Evolutionary conservation across 2,329 filamentous ascomycete species (phyloP).

Genomic region (Bipolaris sorokiniana): DNA sequence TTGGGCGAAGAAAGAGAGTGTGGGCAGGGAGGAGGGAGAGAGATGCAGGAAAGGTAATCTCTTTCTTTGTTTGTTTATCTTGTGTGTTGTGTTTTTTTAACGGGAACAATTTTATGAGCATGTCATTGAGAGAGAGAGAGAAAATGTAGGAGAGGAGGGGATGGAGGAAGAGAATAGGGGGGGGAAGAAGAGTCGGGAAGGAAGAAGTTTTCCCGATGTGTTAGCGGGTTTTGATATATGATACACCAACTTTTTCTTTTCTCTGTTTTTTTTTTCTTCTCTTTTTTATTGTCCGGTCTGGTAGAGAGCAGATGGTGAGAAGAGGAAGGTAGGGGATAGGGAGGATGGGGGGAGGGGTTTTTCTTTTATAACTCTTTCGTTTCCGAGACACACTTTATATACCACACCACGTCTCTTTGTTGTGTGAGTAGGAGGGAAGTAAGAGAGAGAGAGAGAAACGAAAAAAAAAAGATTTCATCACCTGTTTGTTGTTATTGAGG

Average conservation of each 20-base stretch:
- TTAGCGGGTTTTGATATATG: background rate
- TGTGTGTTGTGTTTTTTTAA: background rate
- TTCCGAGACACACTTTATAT: background rate
- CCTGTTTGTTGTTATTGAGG: background rate
- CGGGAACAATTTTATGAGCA: background rate
- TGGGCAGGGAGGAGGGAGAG: background rate
- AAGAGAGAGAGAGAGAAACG: background rate
- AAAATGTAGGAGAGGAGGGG: background rate
- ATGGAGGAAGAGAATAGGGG: too few relatives aligned
- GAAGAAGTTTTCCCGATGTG: background rate
- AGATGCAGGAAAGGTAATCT: background rate
- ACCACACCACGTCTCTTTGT: slow-evolving; percentile 1
- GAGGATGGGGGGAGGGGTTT: background rate
- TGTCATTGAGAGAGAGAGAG: background rate
- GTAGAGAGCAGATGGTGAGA: background rate
- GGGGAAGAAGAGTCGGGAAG: background rate
- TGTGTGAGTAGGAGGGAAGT: background rate
- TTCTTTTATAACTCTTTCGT: background rate
- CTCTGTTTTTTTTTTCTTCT: too few relatives aligned
- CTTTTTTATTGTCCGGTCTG: too few relatives aligned
- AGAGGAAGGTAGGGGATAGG: background rate
- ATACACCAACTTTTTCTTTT: background rate
- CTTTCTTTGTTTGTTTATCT: background rate
- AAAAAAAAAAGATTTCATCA: background rate
- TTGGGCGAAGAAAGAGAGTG: background rate